phyloP scores from a whole-genome alignment of 169 alveolate genomes.

The Plasmodium gaboni region DNA sequence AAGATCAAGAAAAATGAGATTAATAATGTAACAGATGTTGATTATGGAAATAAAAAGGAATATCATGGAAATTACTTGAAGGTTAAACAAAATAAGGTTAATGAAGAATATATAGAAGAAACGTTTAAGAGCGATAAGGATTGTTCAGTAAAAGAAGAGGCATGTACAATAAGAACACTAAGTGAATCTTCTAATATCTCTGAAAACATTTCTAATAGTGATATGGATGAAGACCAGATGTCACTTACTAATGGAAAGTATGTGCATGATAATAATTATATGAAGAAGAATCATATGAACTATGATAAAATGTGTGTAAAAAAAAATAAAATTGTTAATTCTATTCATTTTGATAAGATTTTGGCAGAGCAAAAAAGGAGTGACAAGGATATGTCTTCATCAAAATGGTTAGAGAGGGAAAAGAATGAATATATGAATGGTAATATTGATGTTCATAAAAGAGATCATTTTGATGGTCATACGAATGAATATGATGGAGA shows the following conservation, averaged over 20 bases:
- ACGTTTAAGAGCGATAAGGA: not conserved
- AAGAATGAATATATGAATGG: not conserved
- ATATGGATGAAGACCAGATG: too few relatives aligned
- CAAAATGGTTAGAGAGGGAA: too few relatives aligned
- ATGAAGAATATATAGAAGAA: not conserved
- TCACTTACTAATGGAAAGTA: too few relatives aligned
- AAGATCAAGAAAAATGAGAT: not conserved
- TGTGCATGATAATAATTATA: too few relatives aligned
- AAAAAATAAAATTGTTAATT: too few relatives aligned
- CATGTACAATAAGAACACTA: not conserved
- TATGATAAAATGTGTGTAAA: too few relatives aligned
- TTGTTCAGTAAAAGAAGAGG: conserved; percentile 6
- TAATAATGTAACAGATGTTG: not conserved
- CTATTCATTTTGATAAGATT: too few relatives aligned
- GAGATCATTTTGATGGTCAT: not conserved
- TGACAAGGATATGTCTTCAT: too few relatives aligned
- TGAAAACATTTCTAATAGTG: too few relatives aligned
- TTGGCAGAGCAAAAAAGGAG: too few relatives aligned
- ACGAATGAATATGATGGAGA: not conserved
- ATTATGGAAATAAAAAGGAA: not conserved
- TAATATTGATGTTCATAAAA: not conserved
- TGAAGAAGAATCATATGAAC: too few relatives aligned
- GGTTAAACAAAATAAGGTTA: not conserved
- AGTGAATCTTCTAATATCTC: too few relatives aligned
- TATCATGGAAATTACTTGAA: not conserved